Conservation (phyloP, 2,329 filamentous ascomycete genomes). For the Trichoderma brevicompactum region DNA sequence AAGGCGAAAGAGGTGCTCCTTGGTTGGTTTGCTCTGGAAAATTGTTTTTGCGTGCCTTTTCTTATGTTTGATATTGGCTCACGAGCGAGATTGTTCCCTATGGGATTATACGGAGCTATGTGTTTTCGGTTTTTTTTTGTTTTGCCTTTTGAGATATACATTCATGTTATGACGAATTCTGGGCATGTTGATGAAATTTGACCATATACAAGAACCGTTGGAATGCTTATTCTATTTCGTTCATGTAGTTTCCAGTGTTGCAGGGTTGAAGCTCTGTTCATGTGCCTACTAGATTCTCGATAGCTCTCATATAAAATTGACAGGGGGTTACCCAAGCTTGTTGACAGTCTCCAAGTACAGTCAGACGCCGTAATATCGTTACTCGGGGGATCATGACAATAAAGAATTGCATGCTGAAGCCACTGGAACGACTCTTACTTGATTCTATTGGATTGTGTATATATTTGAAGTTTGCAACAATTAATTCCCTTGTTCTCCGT, state of each 20-base stretch:
- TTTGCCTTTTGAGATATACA: background rate
- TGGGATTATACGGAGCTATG: background rate
- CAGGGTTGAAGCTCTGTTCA: background rate
- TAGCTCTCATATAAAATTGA: background rate
- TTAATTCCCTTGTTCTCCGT: background rate
- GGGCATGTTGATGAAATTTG: background rate
- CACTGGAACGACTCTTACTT: background rate
- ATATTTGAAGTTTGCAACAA: too few relatives aligned
- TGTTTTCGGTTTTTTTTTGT: background rate
- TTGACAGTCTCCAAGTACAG: background rate
- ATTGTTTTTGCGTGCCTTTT: background rate
- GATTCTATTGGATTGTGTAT: too few relatives aligned
- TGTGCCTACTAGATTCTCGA: background rate
- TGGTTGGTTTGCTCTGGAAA: background rate
- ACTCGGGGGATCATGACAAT: background rate
- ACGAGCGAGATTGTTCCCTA: background rate
- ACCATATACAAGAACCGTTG: too few relatives aligned
- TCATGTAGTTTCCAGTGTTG: background rate
- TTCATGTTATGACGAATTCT: background rate
- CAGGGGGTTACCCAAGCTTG: slow-evolving; percentile 1
- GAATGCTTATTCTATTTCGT: background rate
- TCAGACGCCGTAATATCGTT: background rate
- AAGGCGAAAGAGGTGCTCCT: background rate
- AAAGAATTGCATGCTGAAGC: background rate
- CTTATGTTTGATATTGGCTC: background rate